Evolutionary conservation across 1,284 basidiomycete species (phyloP), one percentile per base, ranked within the genome.

Genomic region (Sanguinoderma infundibulare): DNA sequence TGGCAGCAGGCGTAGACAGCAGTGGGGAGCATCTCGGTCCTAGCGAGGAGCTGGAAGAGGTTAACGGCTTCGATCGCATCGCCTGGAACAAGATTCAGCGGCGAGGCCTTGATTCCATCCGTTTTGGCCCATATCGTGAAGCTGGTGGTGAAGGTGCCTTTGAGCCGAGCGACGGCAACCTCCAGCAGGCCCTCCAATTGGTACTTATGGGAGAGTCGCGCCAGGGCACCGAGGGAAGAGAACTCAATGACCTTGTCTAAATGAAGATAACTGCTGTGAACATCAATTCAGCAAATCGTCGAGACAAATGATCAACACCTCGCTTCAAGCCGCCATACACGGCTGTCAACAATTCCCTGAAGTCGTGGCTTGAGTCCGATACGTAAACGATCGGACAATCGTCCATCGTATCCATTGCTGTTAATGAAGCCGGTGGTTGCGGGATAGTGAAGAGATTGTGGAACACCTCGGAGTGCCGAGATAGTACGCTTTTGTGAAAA

Each of bases 121-220:
- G n/a, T n/a, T n/a, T n/a, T n/a, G n/a, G n/a, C 42, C 42, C 42
- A 47, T 6, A 38, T n/a, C 6, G 40, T n/a, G 42, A 46, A 46
- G 24, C 24, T 46, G 24, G 42, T 26, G 3, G 42, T 32, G 22
- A 52, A 53, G 12, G 24, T 24, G 32, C 24, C n/a, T 35, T n/a
- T 14, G 9, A 53, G 51, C 15, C 24, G 9, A 24, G 2, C 5
- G 3, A 53, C 24, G 34, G 26, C 51, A 10, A 15, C 50, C 4
- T 35, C 36, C 20, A 59, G 50, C 22, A 59, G 26, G 4, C 7
- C 12, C 12, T 52, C 53, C 10, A 63, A n/a, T 10, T 60, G 39
- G 51, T 63, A 63, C 34, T 63, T 63, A 38, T 63, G 58, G n/a
- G 24, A 26, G 26, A 63, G 35, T 0, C 61, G 61, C 5, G 42